A percentile compares a stretch with the other conserved stretches of the same genome.
phyloP scores from a whole-genome alignment of 1,284 basidiomycete genomes.

The Papiliotrema laurentii region DNA sequence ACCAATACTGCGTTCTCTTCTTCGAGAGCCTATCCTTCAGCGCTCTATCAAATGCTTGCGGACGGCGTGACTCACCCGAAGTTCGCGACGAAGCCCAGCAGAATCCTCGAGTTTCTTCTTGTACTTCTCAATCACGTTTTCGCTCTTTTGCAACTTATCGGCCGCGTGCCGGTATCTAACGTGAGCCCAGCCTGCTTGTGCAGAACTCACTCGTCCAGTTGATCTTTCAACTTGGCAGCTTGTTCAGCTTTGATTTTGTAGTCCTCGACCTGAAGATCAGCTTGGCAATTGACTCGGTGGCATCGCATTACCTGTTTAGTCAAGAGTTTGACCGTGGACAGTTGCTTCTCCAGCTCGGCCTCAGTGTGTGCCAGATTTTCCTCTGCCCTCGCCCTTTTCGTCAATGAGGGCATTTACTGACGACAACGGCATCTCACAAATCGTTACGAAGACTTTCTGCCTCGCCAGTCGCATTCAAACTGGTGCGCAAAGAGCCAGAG shows the following conservation, averaged over 20 bases:
- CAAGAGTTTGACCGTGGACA: slow-evolving; percentile 62
- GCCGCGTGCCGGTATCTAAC: slow-evolving; percentile 77
- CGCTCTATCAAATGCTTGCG: not conserved
- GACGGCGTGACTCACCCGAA: slow-evolving; percentile 59
- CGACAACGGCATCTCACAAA: slow-evolving; percentile 57
- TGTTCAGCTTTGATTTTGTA: slow-evolving; percentile 73
- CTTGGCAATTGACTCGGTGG: not conserved
- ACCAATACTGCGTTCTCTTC: slow-evolving; percentile 88
- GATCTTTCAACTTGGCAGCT: slow-evolving; percentile 75
- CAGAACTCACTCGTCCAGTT: slow-evolving; percentile 78
- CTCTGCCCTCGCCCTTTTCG: slow-evolving; percentile 59
- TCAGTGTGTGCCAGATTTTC: slow-evolving; percentile 77
- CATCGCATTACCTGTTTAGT: slow-evolving; percentile 55
- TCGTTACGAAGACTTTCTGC: slow-evolving; percentile 71
- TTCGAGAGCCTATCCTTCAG: slow-evolving; percentile 63
- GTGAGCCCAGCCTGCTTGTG: not conserved
- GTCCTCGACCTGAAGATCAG: slow-evolving; percentile 59
- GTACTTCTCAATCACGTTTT: slow-evolving; percentile 98
- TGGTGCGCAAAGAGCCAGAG: slow-evolving; percentile 61
- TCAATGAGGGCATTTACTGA: slow-evolving; percentile 7
- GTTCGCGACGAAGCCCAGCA: slow-evolving; percentile 75
- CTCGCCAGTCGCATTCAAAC: slow-evolving; percentile 50
- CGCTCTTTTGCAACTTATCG: slow-evolving; percentile 85
- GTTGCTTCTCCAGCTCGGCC: slow-evolving; percentile 72
- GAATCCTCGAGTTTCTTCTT: slow-evolving; percentile 97